phyloP scores from a whole-genome alignment of 495 filamentous ascomycete genomes.

The Penicillium steckii region DNA sequence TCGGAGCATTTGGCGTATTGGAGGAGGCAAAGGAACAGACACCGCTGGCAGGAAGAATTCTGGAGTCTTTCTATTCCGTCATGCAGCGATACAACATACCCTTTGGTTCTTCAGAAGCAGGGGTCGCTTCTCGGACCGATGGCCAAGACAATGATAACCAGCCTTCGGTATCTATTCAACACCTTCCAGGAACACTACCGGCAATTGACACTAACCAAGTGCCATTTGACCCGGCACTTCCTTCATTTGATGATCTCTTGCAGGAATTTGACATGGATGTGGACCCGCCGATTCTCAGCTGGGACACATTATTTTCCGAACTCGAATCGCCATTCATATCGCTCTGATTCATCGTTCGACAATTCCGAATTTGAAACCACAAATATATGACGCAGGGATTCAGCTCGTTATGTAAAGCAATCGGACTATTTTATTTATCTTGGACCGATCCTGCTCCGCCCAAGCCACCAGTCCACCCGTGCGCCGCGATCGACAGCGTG shows the following conservation, averaged over 20 bases:
- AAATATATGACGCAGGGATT: constrained; percentile 6
- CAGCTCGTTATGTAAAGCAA: neutral
- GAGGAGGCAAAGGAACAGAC: constrained; percentile 33
- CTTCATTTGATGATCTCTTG: constrained; percentile 21
- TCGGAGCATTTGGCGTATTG: constrained; percentile 33
- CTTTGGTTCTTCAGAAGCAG: neutral
- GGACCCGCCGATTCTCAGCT: constrained; percentile 15
- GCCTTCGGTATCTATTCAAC: neutral
- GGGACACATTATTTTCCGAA: constrained; percentile 22
- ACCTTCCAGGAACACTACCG: neutral
- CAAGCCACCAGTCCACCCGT: neutral
- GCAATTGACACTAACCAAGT: neutral
- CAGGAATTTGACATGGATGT: constrained; percentile 20
- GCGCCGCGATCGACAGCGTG: constrained; percentile 7
- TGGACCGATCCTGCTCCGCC: no score
- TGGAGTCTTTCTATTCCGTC: constrained; percentile 33
- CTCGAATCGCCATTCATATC: constrained; percentile 21
- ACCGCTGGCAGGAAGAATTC: constrained; percentile 29
- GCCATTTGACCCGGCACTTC: constrained; percentile 7
- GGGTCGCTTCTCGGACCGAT: neutral
- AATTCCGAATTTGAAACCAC: constrained; percentile 20
- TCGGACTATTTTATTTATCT: no score
- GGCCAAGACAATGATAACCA: neutral
- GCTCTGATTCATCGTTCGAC: constrained; percentile 1
- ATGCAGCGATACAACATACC: constrained; percentile 28